phyloP scores from a whole-genome alignment of 169 alveolate species.

The Amoebophrya sp. region DNA sequence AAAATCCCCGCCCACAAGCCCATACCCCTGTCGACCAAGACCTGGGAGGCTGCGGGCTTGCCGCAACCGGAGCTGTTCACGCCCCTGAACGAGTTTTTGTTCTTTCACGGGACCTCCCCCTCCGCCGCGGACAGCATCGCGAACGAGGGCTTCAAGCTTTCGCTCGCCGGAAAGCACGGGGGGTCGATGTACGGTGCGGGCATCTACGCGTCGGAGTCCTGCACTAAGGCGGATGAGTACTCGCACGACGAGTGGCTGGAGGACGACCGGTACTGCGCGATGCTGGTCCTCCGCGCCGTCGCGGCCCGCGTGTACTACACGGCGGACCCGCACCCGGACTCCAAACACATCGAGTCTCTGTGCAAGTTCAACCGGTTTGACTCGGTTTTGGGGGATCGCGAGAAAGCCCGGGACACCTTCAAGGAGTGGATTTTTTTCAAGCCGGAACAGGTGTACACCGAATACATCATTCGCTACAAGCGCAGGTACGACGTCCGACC shows the following conservation, averaged over 20 bases:
- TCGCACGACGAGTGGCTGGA: slow-evolving; percentile 11
- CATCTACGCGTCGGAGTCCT: not conserved
- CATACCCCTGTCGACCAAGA: not conserved
- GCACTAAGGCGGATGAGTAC: slow-evolving; percentile 7
- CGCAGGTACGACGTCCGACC: not conserved
- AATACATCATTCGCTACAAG: slow-evolving; percentile 14
- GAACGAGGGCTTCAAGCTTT: not conserved
- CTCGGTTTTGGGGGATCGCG: not conserved
- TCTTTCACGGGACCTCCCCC: not conserved
- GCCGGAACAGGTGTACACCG: not conserved
- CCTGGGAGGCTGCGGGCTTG: slow-evolving; percentile 23
- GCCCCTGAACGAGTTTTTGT: not conserved
- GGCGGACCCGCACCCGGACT: slow-evolving; percentile 3
- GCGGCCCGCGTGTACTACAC: slow-evolving; percentile 18
- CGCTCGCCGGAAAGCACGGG: not conserved
- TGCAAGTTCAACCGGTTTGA: slow-evolving; percentile 6
- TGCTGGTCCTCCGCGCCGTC: not conserved
- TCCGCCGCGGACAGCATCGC: slow-evolving; percentile 18
- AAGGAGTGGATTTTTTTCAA: not conserved
- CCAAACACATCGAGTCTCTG: not conserved
- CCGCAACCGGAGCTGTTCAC: not conserved
- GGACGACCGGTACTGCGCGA: slow-evolving; percentile 19
- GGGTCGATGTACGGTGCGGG: slow-evolving; percentile 15
- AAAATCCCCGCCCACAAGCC: not conserved
- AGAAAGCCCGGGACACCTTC: slow-evolving; percentile 12